Percentiles rank a stretch among this genome's conserved stretches.
These are phyloP conservation scores for Plantago ovata DNA, from an alignment of 257 asterid species.

Conservation along the genomic window DNA sequence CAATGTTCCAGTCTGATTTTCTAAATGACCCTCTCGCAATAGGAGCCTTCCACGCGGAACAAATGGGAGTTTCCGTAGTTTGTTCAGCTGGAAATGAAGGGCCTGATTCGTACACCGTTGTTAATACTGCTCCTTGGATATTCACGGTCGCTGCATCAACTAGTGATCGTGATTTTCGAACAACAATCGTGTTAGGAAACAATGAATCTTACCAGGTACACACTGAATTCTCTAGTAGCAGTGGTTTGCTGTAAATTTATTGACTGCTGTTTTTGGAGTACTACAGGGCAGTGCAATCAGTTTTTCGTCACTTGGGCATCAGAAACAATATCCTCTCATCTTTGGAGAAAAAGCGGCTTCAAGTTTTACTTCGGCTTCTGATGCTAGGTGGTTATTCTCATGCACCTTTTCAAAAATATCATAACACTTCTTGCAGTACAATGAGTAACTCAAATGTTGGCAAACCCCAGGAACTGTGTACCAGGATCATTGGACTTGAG, in stretches of 20 bases:
- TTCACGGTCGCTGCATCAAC: slow-evolving; percentile 71
- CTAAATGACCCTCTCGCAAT: slow-evolving; percentile 63
- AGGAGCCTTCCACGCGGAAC: slow-evolving; percentile 72
- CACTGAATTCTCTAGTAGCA: no score
- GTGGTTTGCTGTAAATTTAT: background rate
- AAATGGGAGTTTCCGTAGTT: slow-evolving; percentile 53
- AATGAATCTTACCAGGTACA: slow-evolving; percentile 39
- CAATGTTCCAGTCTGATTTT: slow-evolving; percentile 41
- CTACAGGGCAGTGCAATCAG: slow-evolving; percentile 58
- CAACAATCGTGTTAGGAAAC: slow-evolving; percentile 53
- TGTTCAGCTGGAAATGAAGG: slow-evolving; percentile 80
- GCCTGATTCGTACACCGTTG: slow-evolving; percentile 48
- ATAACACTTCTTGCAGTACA: no score
- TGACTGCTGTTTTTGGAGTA: background rate
- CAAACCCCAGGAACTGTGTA: slow-evolving; percentile 51
- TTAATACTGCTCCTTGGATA: slow-evolving; percentile 77
- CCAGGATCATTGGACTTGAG: slow-evolving; percentile 60
- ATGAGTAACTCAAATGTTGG: background rate
- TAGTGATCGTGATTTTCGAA: slow-evolving; percentile 48
- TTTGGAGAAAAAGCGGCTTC: slow-evolving; percentile 44
- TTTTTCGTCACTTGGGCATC: slow-evolving; percentile 37
- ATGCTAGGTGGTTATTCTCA: slow-evolving; percentile 43
- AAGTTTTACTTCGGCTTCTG: slow-evolving; percentile 41
- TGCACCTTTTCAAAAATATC: background rate
- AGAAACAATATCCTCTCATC: slow-evolving; percentile 46